These are phyloP conservation scores for Boletus barrowsii DNA, from an alignment of 768 basidiomycete genomes.

Conservation along the genomic window DNA sequence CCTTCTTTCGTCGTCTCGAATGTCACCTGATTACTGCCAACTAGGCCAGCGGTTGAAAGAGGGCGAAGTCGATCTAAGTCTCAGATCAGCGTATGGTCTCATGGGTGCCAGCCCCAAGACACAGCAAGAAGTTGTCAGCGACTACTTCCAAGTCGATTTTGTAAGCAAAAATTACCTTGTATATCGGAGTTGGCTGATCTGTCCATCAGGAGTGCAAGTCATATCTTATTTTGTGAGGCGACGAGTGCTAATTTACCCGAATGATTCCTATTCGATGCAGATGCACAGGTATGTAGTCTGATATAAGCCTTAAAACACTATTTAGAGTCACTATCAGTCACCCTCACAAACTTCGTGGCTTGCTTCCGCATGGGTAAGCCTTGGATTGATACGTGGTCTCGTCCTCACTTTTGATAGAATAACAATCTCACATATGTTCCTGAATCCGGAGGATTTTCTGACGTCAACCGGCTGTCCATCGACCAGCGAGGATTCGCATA, in stretches of 20 bases:
- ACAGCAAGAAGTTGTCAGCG: conserved; percentile 47
- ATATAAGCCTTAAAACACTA: not conserved
- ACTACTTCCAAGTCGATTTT: conserved; percentile 53
- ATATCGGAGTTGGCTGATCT: not conserved
- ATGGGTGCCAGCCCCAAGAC: conserved; percentile 44
- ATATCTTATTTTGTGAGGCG: not conserved
- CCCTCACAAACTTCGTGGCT: conserved; percentile 64
- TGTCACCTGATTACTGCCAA: conserved; percentile 26
- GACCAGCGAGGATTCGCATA: conserved; percentile 64
- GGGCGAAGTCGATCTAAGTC: conserved; percentile 48
- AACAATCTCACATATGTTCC: conserved; percentile 59
- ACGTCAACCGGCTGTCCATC: conserved; percentile 48
- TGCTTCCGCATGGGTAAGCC: conserved; percentile 58
- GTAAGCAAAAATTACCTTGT: conserved; percentile 11
- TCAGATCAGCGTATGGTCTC: conserved; percentile 52
- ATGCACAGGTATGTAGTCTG: conserved; percentile 24
- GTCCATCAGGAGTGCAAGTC: conserved; percentile 29
- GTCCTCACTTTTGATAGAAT: conserved; percentile 35
- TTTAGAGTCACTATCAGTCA: conserved; percentile 42
- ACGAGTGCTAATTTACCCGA: not conserved
- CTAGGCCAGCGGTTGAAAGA: conserved; percentile 15
- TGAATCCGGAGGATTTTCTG: conserved; percentile 56
- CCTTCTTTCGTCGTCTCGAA: conserved; percentile 39
- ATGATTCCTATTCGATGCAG: conserved; percentile 3
- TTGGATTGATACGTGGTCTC: not conserved